These are phyloP conservation scores for Diddensiella transvaalensis DNA, from an alignment of 805 yeast genomes.

Conservation along the genomic window DNA sequence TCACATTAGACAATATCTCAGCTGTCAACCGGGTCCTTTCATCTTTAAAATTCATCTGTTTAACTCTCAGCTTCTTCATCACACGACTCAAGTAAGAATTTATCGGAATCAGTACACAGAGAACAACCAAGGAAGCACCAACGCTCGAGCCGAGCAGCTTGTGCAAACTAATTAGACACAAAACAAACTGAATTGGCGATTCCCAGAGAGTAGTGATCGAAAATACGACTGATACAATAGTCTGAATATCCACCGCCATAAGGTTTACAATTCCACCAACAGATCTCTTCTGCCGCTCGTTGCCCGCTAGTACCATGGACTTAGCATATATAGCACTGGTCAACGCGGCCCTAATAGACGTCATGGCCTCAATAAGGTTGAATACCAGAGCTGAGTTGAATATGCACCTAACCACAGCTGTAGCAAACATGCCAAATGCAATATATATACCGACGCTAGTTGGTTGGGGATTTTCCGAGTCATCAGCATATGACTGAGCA, in stretches of 20 bases:
- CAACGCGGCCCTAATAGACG: slow-evolving; percentile 56
- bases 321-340: slow-evolving; percentile 68
- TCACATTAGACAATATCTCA: slow-evolving; percentile 83
- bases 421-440: slow-evolving; percentile 68
- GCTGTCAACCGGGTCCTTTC: slow-evolving; percentile 83
- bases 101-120: slow-evolving; percentile 74
- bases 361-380: slow-evolving; percentile 69
- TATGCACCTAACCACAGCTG: slow-evolving; percentile 74
- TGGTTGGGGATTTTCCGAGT: slow-evolving; percentile 40
- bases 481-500: slow-evolving; percentile 45
- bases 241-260: slow-evolving; percentile 91
- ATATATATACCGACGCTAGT: slow-evolving; percentile 72
- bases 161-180: slow-evolving; percentile 73
- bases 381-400: slow-evolving; percentile 76
- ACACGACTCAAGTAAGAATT: slow-evolving; percentile 64
- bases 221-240: slow-evolving; percentile 78
- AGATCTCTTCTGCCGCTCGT: slow-evolving; percentile 58
- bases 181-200: slow-evolving; percentile 81
- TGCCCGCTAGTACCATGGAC: slow-evolving; percentile 62
- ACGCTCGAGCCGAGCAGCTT: slow-evolving; percentile 77
- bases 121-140: slow-evolving; percentile 87
- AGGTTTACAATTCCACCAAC: slow-evolving; percentile 93
- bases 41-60: slow-evolving; percentile 86
- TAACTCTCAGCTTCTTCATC: slow-evolving; percentile 71
- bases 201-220: slow-evolving; percentile 83